A percentile compares a stretch with the other conserved stretches of the same genome.
Evolutionary conservation across 345 rosid species (phyloP).

Genomic region (Eucalyptus pauciflora): DNA sequence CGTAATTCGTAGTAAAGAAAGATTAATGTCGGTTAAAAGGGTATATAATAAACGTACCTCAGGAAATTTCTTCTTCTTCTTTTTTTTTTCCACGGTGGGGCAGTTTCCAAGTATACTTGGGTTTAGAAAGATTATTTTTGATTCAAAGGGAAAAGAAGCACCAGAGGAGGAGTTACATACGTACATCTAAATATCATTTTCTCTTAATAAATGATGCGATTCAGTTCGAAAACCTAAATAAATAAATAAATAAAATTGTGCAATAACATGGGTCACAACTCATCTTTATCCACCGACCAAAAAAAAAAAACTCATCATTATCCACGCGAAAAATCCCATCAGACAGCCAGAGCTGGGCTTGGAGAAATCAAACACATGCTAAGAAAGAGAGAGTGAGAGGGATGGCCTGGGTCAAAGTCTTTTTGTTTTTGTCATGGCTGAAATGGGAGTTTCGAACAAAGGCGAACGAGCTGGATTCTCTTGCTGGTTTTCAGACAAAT

Average conservation of each 20-base stretch:
- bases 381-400: neutral
- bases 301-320: too few relatives aligned
- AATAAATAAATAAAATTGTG: too few relatives aligned
- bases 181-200: neutral
- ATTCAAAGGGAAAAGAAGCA: too few relatives aligned
- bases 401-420: neutral
- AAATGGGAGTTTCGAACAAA: neutral
- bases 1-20: neutral
- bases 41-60: neutral
- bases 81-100: fast-evolving
- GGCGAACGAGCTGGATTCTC: neutral
- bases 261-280: neutral
- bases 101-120: neutral
- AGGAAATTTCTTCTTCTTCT: neutral
- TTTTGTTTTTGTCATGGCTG: neutral
- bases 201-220: neutral
- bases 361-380: neutral
- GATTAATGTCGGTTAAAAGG: neutral
- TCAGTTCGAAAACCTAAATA: neutral
- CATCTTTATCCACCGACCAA: neutral
- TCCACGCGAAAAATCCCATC: neutral
- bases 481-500: neutral
- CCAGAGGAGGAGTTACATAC: too few relatives aligned
- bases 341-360: neutral
- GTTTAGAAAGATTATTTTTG: neutral